Evolutionary conservation across 116 monocot species (phyloP).

Genomic region (Trichopus zeylanicus): DNA sequence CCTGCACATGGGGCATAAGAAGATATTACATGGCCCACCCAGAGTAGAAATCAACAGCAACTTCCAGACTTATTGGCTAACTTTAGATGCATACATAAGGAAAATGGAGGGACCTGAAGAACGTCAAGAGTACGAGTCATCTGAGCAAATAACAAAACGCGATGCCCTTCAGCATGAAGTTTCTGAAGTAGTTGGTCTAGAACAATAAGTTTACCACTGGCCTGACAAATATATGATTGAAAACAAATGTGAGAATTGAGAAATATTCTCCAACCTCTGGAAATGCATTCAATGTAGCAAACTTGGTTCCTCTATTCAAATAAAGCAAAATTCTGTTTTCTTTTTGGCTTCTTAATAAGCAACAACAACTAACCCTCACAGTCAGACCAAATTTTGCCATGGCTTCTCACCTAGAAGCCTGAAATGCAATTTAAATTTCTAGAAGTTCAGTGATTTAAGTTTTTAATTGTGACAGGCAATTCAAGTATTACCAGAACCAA

Average conservation of each 20-base stretch:
- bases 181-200: conserved; percentile 75
- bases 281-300: not conserved
- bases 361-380: too few species aligned
- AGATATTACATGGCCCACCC: not conserved
- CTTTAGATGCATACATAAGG: not conserved
- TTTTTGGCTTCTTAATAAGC: too few species aligned
- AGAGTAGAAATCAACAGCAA: not conserved
- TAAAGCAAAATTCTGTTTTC: too few species aligned
- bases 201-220: conserved; percentile 82
- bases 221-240: conserved; percentile 29
- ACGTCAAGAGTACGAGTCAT: conserved; percentile 97
- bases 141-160: conserved; percentile 89
- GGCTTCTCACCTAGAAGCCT: not conserved
- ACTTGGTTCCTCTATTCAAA: not conserved
- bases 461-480: conserved; percentile 3
- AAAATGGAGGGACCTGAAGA: conserved; percentile 59
- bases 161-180: conserved; percentile 56
- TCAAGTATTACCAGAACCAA: conserved; percentile 52
- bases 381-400: too few species aligned
- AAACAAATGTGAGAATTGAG: not conserved
- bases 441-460: not conserved
- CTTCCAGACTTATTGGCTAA: not conserved
- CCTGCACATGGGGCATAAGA: conserved; percentile 26
- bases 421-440: not conserved
- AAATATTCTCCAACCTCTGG: not conserved